Conservation (phyloP, 1,139 yeast species). For the Sugiyamaella novakii region DNA sequence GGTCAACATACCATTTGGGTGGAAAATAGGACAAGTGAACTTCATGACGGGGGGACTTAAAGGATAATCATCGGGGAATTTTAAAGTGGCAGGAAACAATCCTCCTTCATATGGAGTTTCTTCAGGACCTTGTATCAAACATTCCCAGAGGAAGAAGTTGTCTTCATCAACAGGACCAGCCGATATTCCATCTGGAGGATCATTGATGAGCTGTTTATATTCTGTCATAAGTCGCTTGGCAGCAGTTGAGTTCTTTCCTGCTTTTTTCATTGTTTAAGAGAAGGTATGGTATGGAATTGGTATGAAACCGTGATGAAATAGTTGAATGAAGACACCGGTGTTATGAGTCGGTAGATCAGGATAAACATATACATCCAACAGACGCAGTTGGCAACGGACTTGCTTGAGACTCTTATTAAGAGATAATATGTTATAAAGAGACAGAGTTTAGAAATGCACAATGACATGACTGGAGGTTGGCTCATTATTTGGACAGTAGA, state of each 20-base stretch:
- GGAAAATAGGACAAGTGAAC: conserved; percentile 83
- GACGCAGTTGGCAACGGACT: too few species aligned
- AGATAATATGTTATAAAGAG: too few species aligned
- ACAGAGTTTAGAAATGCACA: too few species aligned
- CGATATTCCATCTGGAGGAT: conserved; percentile 92
- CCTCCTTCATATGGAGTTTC: conserved; percentile 95
- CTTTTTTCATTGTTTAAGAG: conserved; percentile 9
- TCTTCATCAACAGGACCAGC: conserved; percentile 90
- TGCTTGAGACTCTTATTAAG: too few species aligned
- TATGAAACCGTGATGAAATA: background rate
- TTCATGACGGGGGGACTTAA: conserved; percentile 84
- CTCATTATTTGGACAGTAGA: too few species aligned
- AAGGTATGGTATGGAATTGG: too few species aligned
- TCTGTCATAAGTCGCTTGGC: conserved; percentile 85
- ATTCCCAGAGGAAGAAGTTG: conserved; percentile 86
- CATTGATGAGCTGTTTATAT: conserved; percentile 78
- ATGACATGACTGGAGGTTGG: too few species aligned
- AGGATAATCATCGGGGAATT: conserved; percentile 90
- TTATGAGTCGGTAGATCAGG: too few species aligned
- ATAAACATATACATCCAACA: too few species aligned
- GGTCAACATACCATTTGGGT: conserved; percentile 63
- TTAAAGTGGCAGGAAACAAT: conserved; percentile 77
- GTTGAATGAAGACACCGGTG: too few species aligned
- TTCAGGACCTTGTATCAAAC: conserved; percentile 89
- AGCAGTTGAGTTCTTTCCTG: conserved; percentile 56